A percentile compares a stretch with the other conserved stretches of the same genome.
phyloP scores from a whole-genome alignment of 164 flowering plant species.

The Amborella trichopoda region DNA sequence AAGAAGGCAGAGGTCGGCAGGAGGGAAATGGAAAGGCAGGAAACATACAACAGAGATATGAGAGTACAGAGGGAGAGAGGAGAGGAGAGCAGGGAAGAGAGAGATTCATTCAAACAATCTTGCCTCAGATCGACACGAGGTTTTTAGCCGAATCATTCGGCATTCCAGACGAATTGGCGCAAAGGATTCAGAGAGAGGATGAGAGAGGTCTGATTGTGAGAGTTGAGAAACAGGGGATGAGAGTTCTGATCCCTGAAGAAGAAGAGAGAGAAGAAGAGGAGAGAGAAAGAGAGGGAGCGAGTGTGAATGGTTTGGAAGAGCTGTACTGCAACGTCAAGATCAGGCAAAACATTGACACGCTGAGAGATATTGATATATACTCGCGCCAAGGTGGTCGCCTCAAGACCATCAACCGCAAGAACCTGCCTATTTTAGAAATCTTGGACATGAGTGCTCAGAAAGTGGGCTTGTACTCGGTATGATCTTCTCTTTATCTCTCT shows the following conservation, averaged over 20 bases:
- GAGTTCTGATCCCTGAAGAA: constrained; percentile 18
- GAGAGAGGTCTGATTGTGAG: constrained; percentile 19
- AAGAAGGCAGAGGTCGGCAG: no score
- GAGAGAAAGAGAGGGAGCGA: background rate
- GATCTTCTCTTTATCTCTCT: no score
- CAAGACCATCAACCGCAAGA: constrained; percentile 13
- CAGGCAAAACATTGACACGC: constrained; percentile 14
- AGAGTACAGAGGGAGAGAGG: no score
- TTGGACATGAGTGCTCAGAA: constrained; percentile 34
- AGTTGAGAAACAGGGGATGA: constrained; percentile 8
- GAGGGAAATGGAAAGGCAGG: constrained; percentile 1
- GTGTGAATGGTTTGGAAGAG: constrained; percentile 27
- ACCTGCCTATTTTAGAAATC: constrained; percentile 27
- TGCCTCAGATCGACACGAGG: constrained; percentile 15
- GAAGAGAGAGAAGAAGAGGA: background rate
- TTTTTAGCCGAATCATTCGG: constrained; percentile 23
- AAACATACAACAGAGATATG: no score
- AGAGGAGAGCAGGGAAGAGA: no score
- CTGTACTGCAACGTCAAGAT: constrained; percentile 23
- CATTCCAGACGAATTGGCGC: constrained; percentile 9
- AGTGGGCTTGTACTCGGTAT: constrained; percentile 25
- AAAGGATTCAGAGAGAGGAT: constrained; percentile 16
- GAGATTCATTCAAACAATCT: no score
- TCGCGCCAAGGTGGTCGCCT: constrained; percentile 22
- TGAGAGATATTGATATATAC: constrained; percentile 14